Percentiles rank a stretch among this genome's conserved stretches.
These are phyloP conservation scores for Exophiala calicioides DNA, from an alignment of 2,329 filamentous ascomycete species.

Conservation along the genomic window DNA sequence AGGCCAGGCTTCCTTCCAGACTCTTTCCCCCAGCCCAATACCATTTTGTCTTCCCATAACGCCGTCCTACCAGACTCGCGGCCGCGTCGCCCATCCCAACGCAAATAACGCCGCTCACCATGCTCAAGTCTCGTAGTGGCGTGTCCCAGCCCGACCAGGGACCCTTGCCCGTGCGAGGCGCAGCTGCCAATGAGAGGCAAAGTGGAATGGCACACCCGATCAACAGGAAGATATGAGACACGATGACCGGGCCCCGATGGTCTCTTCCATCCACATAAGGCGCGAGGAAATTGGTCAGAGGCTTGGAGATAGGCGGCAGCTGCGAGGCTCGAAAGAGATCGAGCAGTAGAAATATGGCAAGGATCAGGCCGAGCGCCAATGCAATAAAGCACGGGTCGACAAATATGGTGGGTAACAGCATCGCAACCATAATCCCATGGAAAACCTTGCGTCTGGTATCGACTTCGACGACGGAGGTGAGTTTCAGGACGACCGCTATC, in stretches of 20 bases:
- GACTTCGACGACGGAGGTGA: slow-evolving; percentile 79
- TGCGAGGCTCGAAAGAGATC: slow-evolving; percentile 89
- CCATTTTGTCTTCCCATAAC: slow-evolving; percentile 88
- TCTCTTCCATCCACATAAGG: slow-evolving; percentile 95
- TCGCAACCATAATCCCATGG: slow-evolving; percentile 96
- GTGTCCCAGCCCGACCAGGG: slow-evolving; percentile 75
- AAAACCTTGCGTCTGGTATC: slow-evolving; percentile 97
- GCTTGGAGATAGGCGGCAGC: slow-evolving; percentile 82
- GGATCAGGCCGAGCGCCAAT: slow-evolving; percentile 74
- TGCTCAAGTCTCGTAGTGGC: slow-evolving; percentile 71
- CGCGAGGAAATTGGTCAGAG: slow-evolving; percentile 80
- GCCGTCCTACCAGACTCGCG: slow-evolving; percentile 82
- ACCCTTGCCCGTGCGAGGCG: slow-evolving; percentile 57
- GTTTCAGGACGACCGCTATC: slow-evolving; percentile 70
- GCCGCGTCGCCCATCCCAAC: slow-evolving; percentile 95
- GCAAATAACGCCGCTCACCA: slow-evolving; percentile 90
- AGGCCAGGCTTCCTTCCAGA: slow-evolving; percentile 80
- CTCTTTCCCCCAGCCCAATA: slow-evolving; percentile 96
- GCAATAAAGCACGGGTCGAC: slow-evolving; percentile 82
- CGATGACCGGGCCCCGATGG: slow-evolving; percentile 87
- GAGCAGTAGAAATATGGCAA: slow-evolving; percentile 82
- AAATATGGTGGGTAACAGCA: slow-evolving; percentile 85
- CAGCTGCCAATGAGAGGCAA: slow-evolving; percentile 79
- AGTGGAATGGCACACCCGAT: slow-evolving; percentile 94
- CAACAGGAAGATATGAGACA: slow-evolving; percentile 92